Conservation (phyloP, 2,329 filamentous ascomycete species). For the Apiospora sp. region DNA sequence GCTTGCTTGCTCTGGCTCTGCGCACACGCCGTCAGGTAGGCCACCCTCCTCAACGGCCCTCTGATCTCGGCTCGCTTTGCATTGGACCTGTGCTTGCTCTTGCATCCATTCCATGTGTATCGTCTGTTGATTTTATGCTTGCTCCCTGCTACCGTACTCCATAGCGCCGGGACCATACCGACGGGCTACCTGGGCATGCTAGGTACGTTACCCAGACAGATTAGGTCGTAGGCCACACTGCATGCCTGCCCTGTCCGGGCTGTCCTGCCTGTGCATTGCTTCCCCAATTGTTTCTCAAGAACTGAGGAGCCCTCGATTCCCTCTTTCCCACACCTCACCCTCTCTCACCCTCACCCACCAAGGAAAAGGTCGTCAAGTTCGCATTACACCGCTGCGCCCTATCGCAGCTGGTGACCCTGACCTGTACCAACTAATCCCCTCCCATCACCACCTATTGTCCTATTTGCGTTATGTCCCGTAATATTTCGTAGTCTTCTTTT, state of each 20-base stretch:
- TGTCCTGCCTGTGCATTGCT: neutral
- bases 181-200: neutral
- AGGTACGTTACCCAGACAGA: neutral
- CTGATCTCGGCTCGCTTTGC: neutral
- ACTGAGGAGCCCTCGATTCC: conserved; percentile 9
- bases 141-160: neutral
- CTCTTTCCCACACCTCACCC: conserved; percentile 14
- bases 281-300: conserved; percentile 18
- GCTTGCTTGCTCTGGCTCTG: neutral
- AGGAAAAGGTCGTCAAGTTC: conserved; percentile 21
- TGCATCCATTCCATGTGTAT: neutral
- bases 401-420: conserved; percentile 22
- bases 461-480: conserved; percentile 14
- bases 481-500: conserved; percentile 23
- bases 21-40: conserved; percentile 1
- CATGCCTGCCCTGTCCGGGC: neutral
- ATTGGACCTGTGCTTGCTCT: conserved; percentile 5
- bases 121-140: neutral
- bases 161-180: neutral
- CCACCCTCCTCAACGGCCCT: neutral
- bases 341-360: conserved; percentile 10
- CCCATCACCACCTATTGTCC: neutral
- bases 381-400: conserved; percentile 18
- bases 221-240: conserved; percentile 8
- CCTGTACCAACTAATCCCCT: conserved; percentile 3